Evolutionary conservation across 129 eudicot species (phyloP).

Genomic region (Centella asiatica): DNA sequence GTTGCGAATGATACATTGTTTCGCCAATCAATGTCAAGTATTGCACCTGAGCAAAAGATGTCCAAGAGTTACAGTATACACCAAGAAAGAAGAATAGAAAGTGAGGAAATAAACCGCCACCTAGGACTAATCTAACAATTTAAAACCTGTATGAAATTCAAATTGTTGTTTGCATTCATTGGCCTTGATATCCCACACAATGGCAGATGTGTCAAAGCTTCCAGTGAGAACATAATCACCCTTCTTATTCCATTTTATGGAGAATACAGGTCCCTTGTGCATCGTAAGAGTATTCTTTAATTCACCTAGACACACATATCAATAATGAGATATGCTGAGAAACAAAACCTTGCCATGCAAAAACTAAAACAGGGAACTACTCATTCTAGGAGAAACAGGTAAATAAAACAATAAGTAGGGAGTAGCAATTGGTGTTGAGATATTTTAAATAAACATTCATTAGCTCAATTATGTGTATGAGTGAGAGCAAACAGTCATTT

Average conservation of each 20-base stretch:
- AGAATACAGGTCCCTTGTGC: conserved; percentile 35
- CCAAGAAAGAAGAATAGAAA: background rate
- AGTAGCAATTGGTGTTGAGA: no score
- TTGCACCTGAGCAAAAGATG: conserved; percentile 31
- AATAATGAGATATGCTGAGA: conserved; percentile 4
- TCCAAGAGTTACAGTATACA: background rate
- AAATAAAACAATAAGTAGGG: no score
- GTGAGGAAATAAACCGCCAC: background rate
- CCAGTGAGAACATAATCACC: conserved; percentile 54
- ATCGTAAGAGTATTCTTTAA: conserved; percentile 27
- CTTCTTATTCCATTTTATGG: conserved; percentile 51
- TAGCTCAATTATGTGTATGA: no score
- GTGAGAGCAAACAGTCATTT: no score
- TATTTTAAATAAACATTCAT: no score
- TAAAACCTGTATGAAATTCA: conserved; percentile 47
- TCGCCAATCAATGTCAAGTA: conserved; percentile 55
- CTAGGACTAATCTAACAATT: background rate
- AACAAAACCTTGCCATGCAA: no score
- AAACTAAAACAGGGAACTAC: no score
- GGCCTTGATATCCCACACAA: conserved; percentile 39
- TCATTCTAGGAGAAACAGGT: no score
- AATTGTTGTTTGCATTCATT: conserved; percentile 33
- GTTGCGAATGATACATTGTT: conserved; percentile 50
- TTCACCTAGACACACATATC: conserved; percentile 29
- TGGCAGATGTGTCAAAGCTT: conserved; percentile 34